Conservation (phyloP, 1,284 basidiomycete genomes). For the Prillingera fragicola region DNA sequence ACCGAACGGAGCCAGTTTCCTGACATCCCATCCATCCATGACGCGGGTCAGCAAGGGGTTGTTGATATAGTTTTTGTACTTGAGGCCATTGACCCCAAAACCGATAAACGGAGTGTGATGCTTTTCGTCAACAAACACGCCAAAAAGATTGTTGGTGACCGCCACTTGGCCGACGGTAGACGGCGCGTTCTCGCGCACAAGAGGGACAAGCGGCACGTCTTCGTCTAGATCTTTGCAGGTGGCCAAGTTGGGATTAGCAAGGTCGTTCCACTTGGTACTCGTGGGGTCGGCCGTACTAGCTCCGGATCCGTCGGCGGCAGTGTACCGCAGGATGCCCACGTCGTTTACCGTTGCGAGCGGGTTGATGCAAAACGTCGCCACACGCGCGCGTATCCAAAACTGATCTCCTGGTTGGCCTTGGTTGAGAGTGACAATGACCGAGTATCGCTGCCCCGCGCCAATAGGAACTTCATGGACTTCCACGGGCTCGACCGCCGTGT, state of each 20-base stretch:
- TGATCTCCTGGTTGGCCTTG: slow-evolving; percentile 24
- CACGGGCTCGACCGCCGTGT: slow-evolving; percentile 22
- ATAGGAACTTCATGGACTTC: slow-evolving; percentile 24
- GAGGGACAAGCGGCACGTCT: slow-evolving; percentile 21
- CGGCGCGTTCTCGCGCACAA: slow-evolving; percentile 21
- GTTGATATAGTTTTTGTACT: slow-evolving; percentile 30
- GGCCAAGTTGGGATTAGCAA: not conserved
- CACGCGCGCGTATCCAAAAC: slow-evolving; percentile 36
- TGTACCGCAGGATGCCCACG: slow-evolving; percentile 5
- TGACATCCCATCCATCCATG: too few species aligned
- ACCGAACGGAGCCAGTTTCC: too few species aligned
- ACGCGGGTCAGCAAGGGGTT: slow-evolving; percentile 33
- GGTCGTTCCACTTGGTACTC: not conserved
- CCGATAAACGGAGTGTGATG: slow-evolving; percentile 16
- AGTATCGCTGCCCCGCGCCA: slow-evolving; percentile 36
- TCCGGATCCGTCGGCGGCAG: not conserved
- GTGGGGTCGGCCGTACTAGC: not conserved
- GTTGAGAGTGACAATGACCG: slow-evolving; percentile 33
- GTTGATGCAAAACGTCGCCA: slow-evolving; percentile 14
- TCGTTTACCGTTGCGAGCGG: not conserved
- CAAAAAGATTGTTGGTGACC: slow-evolving; percentile 24
- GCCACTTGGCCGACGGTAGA: too few species aligned
- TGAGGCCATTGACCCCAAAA: slow-evolving; percentile 26
- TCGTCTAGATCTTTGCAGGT: slow-evolving; percentile 26
- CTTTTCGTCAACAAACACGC: slow-evolving; percentile 18